Conservation (phyloP, 371 early-diverging fungal species). For the Phascolomyces articulosus region DNA sequence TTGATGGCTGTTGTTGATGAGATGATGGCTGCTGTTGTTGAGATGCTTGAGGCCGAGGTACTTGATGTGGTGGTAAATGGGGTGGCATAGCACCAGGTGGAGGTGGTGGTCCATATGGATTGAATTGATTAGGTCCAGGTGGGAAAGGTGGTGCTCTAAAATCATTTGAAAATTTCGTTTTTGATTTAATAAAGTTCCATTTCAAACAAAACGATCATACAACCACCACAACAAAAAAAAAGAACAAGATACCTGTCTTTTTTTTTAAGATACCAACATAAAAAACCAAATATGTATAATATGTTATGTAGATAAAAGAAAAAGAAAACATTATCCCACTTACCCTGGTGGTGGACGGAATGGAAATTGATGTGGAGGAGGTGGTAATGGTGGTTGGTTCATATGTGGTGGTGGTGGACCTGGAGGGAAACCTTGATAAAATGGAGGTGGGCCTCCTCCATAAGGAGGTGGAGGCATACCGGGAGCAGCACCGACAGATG, state of each 20-base stretch:
- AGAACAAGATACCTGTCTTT: not conserved
- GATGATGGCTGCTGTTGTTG: too few species aligned
- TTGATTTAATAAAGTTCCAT: not conserved
- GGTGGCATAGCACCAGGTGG: conserved; percentile 12
- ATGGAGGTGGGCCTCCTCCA: conserved; percentile 28
- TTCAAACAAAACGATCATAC: too few species aligned
- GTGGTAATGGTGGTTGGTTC: conserved; percentile 17
- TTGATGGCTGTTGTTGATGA: too few species aligned
- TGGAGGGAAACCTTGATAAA: conserved; percentile 29
- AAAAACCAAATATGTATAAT: too few species aligned
- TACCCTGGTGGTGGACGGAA: conserved; percentile 24
- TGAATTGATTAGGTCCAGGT: conserved; percentile 10
- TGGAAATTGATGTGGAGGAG: conserved; percentile 14
- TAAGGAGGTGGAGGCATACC: conserved; percentile 21
- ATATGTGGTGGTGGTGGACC: conserved; percentile 12
- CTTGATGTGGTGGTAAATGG: conserved; percentile 9
- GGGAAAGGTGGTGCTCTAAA: conserved; percentile 13
- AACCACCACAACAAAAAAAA: too few species aligned
- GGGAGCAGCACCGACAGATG: not conserved
- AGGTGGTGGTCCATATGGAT: conserved; percentile 7
- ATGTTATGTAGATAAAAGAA: not conserved
- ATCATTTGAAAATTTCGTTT: not conserved
- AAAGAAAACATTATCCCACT: too few species aligned
- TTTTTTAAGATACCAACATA: not conserved
- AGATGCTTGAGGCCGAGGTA: not conserved